Evolutionary conservation across 352 stramenopile genomes (phyloP).

Genomic region (Phytophthora sansomeana): DNA sequence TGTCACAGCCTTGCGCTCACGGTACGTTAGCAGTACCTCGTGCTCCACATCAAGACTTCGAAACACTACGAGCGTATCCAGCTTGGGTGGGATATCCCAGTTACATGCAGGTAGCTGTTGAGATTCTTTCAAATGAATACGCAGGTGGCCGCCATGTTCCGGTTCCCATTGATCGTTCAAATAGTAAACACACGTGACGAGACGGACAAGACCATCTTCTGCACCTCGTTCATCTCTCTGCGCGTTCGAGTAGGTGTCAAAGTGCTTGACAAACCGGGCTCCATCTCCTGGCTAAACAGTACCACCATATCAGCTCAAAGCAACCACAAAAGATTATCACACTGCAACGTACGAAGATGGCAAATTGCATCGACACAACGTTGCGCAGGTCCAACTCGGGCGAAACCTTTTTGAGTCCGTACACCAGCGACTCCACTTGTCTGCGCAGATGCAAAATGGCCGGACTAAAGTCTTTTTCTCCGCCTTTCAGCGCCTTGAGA

Average conservation of each 20-base stretch:
- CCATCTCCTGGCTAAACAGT: slow-evolving; percentile 63
- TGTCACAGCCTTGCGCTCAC: slow-evolving; percentile 92
- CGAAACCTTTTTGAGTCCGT: slow-evolving; percentile 58
- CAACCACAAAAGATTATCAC: neutral
- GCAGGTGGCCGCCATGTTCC: slow-evolving; percentile 67
- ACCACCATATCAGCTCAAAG: slow-evolving; percentile 9
- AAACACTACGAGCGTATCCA: slow-evolving; percentile 93
- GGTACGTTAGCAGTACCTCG: slow-evolving; percentile 84
- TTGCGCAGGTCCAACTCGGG: slow-evolving; percentile 68
- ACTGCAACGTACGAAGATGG: slow-evolving; percentile 68
- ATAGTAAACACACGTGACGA: slow-evolving; percentile 90
- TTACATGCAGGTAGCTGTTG: slow-evolving; percentile 20
- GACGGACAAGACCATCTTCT: slow-evolving; percentile 46
- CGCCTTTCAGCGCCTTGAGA: slow-evolving; percentile 25
- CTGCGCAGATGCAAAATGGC: slow-evolving; percentile 56
- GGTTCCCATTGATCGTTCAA: slow-evolving; percentile 79
- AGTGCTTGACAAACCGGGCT: slow-evolving; percentile 74
- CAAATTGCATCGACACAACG: slow-evolving; percentile 77
- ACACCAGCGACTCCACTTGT: slow-evolving; percentile 62
- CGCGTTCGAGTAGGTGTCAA: slow-evolving; percentile 63
- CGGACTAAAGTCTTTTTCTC: slow-evolving; percentile 30
- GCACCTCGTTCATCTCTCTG: slow-evolving; percentile 35
- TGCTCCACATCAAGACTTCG: slow-evolving; percentile 92
- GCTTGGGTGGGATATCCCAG: slow-evolving; percentile 82
- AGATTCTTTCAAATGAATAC: slow-evolving; percentile 58